These are phyloP conservation scores for Starmerella floricola DNA, from an alignment of 805 yeast species.

Conservation along the genomic window DNA sequence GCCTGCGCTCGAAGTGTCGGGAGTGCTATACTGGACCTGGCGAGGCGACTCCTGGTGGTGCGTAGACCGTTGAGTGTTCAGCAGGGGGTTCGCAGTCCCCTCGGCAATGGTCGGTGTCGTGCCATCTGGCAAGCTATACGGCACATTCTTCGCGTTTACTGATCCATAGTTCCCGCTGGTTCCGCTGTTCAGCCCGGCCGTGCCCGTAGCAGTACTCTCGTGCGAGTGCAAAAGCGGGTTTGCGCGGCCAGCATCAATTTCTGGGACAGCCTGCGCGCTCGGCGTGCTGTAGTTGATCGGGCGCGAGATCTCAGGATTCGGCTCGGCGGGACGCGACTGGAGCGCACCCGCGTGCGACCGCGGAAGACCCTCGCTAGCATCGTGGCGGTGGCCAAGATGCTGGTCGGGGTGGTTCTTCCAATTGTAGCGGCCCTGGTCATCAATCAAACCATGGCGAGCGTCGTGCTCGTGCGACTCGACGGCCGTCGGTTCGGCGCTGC, in stretches of 20 bases:
- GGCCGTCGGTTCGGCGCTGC: slow-evolving; percentile 5
- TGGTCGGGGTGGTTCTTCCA: slow-evolving; percentile 4
- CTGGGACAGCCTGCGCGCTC: slow-evolving; percentile 1
- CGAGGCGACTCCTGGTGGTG: slow-evolving; percentile 1
- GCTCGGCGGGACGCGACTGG: neutral
- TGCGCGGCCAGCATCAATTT: slow-evolving; percentile 1
- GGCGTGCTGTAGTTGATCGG: neutral
- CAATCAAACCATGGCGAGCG: slow-evolving; percentile 4
- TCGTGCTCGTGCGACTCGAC: slow-evolving; percentile 5
- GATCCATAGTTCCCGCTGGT: neutral
- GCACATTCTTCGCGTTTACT: slow-evolving; percentile 1
- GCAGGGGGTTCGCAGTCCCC: neutral
- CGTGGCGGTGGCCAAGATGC: slow-evolving; percentile 16
- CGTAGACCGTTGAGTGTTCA: no score
- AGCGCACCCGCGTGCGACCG: slow-evolving; percentile 2
- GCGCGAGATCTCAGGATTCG: slow-evolving; percentile 1
- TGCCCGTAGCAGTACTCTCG: no score
- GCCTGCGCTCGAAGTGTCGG: neutral
- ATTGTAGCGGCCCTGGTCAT: slow-evolving; percentile 9
- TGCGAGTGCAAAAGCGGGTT: slow-evolving; percentile 4
- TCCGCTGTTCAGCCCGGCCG: no score
- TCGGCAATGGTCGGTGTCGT: slow-evolving; percentile 2
- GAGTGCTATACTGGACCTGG: slow-evolving; percentile 5
- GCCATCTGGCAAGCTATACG: slow-evolving; percentile 2
- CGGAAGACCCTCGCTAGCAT: slow-evolving; percentile 11